Evolutionary conservation across 495 filamentous ascomycete species (phyloP).

Genomic region (Neurospora sublineolata): DNA sequence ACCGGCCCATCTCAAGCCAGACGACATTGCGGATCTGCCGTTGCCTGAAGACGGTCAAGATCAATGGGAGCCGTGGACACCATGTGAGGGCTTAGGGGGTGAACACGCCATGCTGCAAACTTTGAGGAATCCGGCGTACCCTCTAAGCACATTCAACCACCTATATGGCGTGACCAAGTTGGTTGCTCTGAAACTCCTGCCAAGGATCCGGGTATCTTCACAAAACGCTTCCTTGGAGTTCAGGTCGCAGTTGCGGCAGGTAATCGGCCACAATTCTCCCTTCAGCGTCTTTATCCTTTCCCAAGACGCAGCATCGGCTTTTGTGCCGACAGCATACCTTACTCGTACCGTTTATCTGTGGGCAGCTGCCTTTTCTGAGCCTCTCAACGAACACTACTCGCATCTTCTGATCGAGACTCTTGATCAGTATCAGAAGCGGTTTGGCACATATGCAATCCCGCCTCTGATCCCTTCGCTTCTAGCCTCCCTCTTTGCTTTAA

Average conservation of each 20-base stretch:
- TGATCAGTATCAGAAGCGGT: conserved; percentile 8
- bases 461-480: conserved; percentile 10
- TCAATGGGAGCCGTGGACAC: conserved; percentile 62
- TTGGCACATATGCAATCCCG: conserved; percentile 11
- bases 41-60: conserved; percentile 55
- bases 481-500: conserved; percentile 4
- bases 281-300: conserved; percentile 8
- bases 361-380: conserved; percentile 5
- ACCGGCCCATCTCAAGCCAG: conserved; percentile 41
- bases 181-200: conserved; percentile 1
- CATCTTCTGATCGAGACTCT: conserved; percentile 11
- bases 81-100: conserved; percentile 35
- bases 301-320: background rate
- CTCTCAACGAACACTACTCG: background rate
- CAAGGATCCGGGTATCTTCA: background rate
- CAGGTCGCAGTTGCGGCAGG: conserved; percentile 5
- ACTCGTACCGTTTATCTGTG: conserved; percentile 13
- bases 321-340: conserved; percentile 16
- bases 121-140: conserved; percentile 42
- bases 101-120: conserved; percentile 18
- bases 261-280: conserved; percentile 4
- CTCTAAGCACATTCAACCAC: conserved; percentile 53
- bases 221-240: background rate
- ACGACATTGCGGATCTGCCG: conserved; percentile 33
- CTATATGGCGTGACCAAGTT: conserved; percentile 21